Base-by-base conservation (phyloP, 2,329 filamentous ascomycete genomes). In the Thermochaetoides dissita region DNA sequence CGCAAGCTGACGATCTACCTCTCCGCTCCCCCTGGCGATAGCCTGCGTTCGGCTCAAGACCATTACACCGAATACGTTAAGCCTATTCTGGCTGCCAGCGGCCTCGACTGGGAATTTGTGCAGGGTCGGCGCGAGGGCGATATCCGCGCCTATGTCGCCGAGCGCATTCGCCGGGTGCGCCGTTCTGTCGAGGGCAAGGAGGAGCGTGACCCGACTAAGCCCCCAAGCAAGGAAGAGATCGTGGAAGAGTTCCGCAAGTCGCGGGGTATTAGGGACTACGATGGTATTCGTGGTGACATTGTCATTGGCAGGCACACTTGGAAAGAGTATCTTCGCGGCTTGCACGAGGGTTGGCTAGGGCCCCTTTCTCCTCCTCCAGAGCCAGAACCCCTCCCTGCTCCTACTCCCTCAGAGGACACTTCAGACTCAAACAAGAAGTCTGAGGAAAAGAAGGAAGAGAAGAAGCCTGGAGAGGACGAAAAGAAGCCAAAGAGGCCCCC, bases 51-150 rank as follows among this genome's bases (percentile, higher is more conserved):
- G 35, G 84, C 88, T n/a, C 82, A 94, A 54, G 87, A 96, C 52
- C 88, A 96, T 63, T 98, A 94, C 62, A 81, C 87, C 55, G 85
- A 94, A 59, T 98, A 95, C 58, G 76, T 95, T 36, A 96, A 96
- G 68, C 91, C 91, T 2, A 74, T 98, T 28, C 66, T 98, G 34
- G 84, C 91, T 4, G 82, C 86, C 2, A 89, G 85, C 1, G 88
- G 88, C 0, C 65, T 96, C 56, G 91, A 98, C 60, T 96, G 93
- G 79, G 89, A 95, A 55, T 93, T 95, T 44, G 75, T 96, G 6
- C 89, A 96, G 63, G 91, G 89, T 6, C 71, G 88, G 41, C 80
- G 81, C 57, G 84, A 95, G 65, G 91, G 91, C n/a, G 89, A 98
- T 57, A 76, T 98, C 36, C 71, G 91, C 47, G 87, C 84, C 40